phyloP scores from a whole-genome alignment of 345 rosid species.

The Lumnitzera littorea region DNA sequence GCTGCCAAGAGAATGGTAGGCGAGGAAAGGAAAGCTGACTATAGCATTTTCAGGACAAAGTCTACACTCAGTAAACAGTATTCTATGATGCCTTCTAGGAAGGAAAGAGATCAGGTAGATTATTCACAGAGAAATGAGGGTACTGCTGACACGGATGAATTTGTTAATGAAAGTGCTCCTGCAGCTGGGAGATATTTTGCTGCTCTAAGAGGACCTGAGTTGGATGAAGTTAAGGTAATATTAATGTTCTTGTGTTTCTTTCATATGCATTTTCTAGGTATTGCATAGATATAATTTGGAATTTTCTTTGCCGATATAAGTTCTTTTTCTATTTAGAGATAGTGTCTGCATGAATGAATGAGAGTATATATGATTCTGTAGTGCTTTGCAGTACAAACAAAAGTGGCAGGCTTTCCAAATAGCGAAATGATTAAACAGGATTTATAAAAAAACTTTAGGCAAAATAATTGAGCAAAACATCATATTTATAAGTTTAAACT shows the following conservation, averaged over 20 bases:
- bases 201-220: conserved; percentile 93
- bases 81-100: conserved; percentile 54
- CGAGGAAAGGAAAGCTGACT: conserved; percentile 59
- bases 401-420: too few species aligned
- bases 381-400: too few species aligned
- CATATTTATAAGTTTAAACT: too few species aligned
- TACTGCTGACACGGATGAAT: conserved; percentile 25
- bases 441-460: too few species aligned
- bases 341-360: too few species aligned
- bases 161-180: conserved; percentile 58
- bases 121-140: conserved; percentile 1
- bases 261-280: not conserved
- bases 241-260: not conserved
- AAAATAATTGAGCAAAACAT: too few species aligned
- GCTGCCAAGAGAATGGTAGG: conserved; percentile 22
- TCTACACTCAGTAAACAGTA: conserved; percentile 74
- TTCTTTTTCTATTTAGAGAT: too few species aligned
- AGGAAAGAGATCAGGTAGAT: conserved; percentile 18
- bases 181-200: conserved; percentile 87
- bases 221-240: conserved; percentile 88
- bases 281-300: not conserved
- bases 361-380: too few species aligned
- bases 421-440: too few species aligned
- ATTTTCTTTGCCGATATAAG: too few species aligned
- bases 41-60: conserved; percentile 72